These are phyloP conservation scores for Chaetomidium leptoderma DNA, from an alignment of 495 filamentous ascomycete genomes.

Conservation along the genomic window DNA sequence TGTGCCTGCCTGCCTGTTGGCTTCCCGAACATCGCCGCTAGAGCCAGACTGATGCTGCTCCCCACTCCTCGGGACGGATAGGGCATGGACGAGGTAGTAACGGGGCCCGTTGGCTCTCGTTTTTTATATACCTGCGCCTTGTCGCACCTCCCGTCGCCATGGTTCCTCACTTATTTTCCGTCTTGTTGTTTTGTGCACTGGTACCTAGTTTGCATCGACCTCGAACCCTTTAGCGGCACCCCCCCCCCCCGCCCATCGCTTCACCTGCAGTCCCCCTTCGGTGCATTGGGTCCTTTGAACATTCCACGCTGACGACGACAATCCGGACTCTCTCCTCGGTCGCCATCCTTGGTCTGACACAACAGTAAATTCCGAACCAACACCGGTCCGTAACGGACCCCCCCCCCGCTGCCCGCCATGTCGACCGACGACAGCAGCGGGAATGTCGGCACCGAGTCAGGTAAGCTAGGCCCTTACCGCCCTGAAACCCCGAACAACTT, in stretches of 20 bases:
- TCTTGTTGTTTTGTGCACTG: not conserved
- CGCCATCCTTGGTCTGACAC: not conserved
- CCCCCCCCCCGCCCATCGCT: not conserved
- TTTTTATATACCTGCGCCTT: conserved; percentile 5
- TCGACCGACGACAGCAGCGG: conserved; percentile 15
- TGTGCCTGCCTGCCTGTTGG: too few species aligned
- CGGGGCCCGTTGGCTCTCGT: not conserved
- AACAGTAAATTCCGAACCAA: not conserved
- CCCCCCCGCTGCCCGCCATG: conserved; percentile 10
- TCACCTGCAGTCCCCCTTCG: not conserved
- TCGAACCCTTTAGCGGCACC: conserved; percentile 6
- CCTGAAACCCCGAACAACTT: not conserved
- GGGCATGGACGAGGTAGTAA: not conserved
- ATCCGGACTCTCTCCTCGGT: not conserved
- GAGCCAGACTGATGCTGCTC: conserved; percentile 1
- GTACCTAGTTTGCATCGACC: not conserved
- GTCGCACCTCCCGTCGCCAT: conserved; percentile 14
- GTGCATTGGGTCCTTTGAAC: not conserved
- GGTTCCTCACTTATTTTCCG: not conserved
- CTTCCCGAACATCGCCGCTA: not conserved
- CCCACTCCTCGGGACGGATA: conserved; percentile 11
- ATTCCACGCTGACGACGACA: not conserved
- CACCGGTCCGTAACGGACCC: conserved; percentile 1
- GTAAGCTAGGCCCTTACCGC: conserved; percentile 6
- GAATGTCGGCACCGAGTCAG: conserved; percentile 9